Conservation (phyloP, 306 rosid genomes). For the Vicia faba region DNA sequence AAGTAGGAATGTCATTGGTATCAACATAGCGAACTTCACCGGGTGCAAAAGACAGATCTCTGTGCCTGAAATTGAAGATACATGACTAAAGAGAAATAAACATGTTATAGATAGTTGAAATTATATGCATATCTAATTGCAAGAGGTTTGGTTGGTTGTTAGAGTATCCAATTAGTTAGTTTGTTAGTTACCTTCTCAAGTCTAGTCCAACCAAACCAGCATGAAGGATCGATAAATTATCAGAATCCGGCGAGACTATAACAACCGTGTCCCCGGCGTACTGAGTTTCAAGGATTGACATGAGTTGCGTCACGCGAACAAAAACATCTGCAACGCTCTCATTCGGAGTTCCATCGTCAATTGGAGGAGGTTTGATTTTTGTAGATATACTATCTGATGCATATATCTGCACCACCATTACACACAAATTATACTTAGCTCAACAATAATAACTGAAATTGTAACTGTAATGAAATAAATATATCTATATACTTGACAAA, state of each 20-base stretch:
- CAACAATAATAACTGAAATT: not conserved
- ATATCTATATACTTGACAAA: not conserved
- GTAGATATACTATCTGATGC: slow-evolving; percentile 73
- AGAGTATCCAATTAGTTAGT: not conserved
- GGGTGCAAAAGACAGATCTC: slow-evolving; percentile 76
- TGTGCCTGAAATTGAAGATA: slow-evolving; percentile 65
- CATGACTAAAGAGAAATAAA: not conserved
- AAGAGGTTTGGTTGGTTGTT: slow-evolving; percentile 12
- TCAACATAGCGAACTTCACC: slow-evolving; percentile 96
- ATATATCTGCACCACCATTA: slow-evolving; percentile 59
- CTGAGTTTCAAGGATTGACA: slow-evolving; percentile 94
- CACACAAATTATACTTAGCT: not conserved
- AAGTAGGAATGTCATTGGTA: slow-evolving; percentile 68
- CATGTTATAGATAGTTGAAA: not conserved
- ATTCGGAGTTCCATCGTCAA: slow-evolving; percentile 85
- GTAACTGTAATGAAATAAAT: not conserved
- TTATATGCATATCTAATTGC: not conserved
- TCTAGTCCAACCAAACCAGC: slow-evolving; percentile 90
- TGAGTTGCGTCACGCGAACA: slow-evolving; percentile 87
- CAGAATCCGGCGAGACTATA: slow-evolving; percentile 93
- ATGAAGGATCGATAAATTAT: slow-evolving; percentile 79
- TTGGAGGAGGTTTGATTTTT: slow-evolving; percentile 73
- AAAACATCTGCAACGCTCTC: slow-evolving; percentile 91
- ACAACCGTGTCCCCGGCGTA: slow-evolving; percentile 77
- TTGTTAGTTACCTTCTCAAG: slow-evolving; percentile 67